phyloP scores from a whole-genome alignment of 2,329 filamentous ascomycete species.

The Botryotinia globosa region DNA sequence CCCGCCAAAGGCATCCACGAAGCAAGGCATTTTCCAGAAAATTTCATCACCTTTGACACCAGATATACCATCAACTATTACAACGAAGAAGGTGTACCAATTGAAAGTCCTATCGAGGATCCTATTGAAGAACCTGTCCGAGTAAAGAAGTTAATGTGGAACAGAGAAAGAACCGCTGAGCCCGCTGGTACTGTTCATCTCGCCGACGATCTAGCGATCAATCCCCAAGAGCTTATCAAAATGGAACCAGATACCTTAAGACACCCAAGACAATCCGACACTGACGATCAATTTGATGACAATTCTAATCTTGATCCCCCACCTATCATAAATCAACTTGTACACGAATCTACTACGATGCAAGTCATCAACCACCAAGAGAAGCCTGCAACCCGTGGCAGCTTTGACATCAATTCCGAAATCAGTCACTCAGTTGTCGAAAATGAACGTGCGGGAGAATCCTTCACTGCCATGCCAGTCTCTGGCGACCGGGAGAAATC shows the following conservation, averaged over 20 bases:
- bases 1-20: not conserved
- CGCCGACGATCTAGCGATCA: not conserved
- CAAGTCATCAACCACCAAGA: not conserved
- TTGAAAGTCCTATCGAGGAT: not conserved
- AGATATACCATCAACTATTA: slow-evolving; percentile 11
- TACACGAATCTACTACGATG: no score
- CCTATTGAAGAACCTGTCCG: not conserved
- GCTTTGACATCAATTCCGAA: slow-evolving; percentile 38
- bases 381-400: slow-evolving; percentile 33
- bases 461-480: not conserved
- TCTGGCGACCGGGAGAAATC: not conserved
- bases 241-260: not conserved
- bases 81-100: not conserved
- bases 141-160: not conserved
- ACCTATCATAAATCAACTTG: not conserved
- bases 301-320: slow-evolving; percentile 31
- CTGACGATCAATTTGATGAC: slow-evolving; percentile 39
- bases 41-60: slow-evolving; percentile 3
- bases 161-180: not conserved
- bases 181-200: not conserved
- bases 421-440: not conserved
- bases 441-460: not conserved
- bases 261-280: slow-evolving; percentile 23
- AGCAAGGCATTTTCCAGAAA: not conserved
- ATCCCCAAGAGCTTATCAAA: not conserved